Evolutionary conservation across 1,284 basidiomycete species (phyloP), one percentile per base, ranked within the genome.

Genomic region (Ceratobasidium sp.): DNA sequence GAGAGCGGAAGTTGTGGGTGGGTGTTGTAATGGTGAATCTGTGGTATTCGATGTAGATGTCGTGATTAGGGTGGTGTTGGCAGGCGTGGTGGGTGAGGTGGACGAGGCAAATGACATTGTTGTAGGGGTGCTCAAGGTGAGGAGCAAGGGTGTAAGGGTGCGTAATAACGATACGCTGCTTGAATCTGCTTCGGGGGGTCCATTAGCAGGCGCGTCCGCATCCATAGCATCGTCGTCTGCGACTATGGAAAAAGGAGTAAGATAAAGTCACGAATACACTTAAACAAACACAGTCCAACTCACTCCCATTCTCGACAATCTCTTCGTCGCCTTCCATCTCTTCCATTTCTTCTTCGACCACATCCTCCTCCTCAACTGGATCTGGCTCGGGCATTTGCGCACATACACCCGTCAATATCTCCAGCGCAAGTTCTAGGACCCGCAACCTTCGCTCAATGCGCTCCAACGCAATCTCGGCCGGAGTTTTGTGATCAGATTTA

Each of bases 351-450:
- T 79, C 83, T 58, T 85, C 85, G 28, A 84, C 84, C 40, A 78
- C 83, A n/a, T 85, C 86, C 61, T 86, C n/a, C n/a, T n/a, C 84
- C 40, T 83, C 83, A 58, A 77, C 83, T 60, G 87, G 84, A 78
- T 90, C 87, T 66, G 91, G 90, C 82, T 97, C 95, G 28, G 95
- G 93, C 46, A 97, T 85, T 12, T 92, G 94, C n/a, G 95, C 95
- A 83, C 95, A 97, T n/a, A 90, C 88, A 44, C 93, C 93, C 0
- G 95, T 97, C 81, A 97, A 85, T 71, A 97, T 91, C 85, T 98
- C 96, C 46, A 98, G 87, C 23, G 93, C 90, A 49, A 96, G 88
- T 80, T 94, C 92, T 9, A 95, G 88, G 2, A 94, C 93, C 80
- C 92, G 89, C 71, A 97, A 85, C 79, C 87, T 90, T 15, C 88